Conservation (phyloP, 164 flowering plant genomes). For the Tinospora cordifolia region DNA sequence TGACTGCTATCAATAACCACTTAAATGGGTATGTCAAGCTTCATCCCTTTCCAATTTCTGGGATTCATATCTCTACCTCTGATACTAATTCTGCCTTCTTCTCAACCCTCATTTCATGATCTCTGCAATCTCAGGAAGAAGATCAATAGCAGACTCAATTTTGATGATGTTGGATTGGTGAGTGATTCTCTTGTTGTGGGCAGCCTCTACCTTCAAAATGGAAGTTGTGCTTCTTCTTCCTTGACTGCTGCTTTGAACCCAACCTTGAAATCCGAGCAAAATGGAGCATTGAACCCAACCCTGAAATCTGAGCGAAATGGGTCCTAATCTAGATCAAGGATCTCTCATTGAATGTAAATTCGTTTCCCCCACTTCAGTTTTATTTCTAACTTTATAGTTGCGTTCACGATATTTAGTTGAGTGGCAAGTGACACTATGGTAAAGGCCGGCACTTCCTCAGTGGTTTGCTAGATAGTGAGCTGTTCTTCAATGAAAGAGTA, state of each 20-base stretch:
- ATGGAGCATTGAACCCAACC: conserved; percentile 27
- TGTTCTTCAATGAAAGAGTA: not conserved
- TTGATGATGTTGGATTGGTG: conserved; percentile 71
- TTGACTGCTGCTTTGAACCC: conserved; percentile 15
- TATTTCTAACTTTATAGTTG: conserved; percentile 13
- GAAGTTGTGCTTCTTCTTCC: conserved; percentile 39
- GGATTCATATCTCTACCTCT: not conserved
- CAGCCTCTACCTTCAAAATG: conserved; percentile 60
- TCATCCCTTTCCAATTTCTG: not conserved
- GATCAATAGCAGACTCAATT: conserved; percentile 55
- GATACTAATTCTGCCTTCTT: conserved; percentile 6
- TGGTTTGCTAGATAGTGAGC: not conserved
- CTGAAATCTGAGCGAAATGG: conserved; percentile 56
- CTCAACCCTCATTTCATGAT: not conserved
- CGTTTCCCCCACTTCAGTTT: not conserved
- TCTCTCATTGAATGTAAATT: conserved; percentile 17
- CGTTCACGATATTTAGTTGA: conserved; percentile 1
- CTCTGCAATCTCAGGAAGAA: conserved; percentile 33
- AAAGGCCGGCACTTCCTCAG: not conserved
- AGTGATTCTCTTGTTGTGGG: conserved; percentile 71
- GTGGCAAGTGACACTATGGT: conserved; percentile 8
- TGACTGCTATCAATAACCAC: conserved; percentile 77
- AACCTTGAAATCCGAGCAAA: conserved; percentile 48
- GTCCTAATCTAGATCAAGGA: conserved; percentile 14
- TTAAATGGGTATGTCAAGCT: conserved; percentile 57